A percentile compares a stretch with the other conserved stretches of the same genome.
Evolutionary conservation across 2,329 filamentous ascomycete species (phyloP).

Genomic region (Aureobasidium mangrovei): DNA sequence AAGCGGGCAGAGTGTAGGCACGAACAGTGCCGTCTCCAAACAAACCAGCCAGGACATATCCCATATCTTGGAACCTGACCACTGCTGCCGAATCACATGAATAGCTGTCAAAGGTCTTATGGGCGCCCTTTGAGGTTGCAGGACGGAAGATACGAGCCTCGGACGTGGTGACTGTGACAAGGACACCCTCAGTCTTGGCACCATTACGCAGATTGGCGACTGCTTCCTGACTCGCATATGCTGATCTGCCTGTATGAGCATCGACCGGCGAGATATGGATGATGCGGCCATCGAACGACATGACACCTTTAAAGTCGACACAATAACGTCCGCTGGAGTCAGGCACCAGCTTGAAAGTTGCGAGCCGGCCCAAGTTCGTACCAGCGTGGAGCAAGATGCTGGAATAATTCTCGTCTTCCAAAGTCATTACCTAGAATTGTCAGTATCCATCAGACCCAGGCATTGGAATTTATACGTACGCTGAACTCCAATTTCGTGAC

Average conservation of each 20-base stretch:
- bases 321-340: constrained; percentile 59
- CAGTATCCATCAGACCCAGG: neutral
- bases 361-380: constrained; percentile 72
- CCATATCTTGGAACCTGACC: constrained; percentile 60
- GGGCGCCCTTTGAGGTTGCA: constrained; percentile 76
- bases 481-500: constrained; percentile 80
- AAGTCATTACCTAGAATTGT: constrained; percentile 54
- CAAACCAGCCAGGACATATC: constrained; percentile 70
- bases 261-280: constrained; percentile 73
- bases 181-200: constrained; percentile 64
- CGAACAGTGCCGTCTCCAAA: constrained; percentile 76
- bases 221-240: constrained; percentile 62
- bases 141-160: constrained; percentile 86
- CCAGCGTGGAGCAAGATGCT: constrained; percentile 90
- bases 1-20: constrained; percentile 75
- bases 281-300: constrained; percentile 56
- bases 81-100: constrained; percentile 76
- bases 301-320: constrained; percentile 61
- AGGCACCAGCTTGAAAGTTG: constrained; percentile 85
- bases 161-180: constrained; percentile 65
- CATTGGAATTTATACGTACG: constrained; percentile 28
- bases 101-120: constrained; percentile 76
- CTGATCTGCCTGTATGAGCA: constrained; percentile 65
- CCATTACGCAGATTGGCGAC: constrained; percentile 73
- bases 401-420: constrained; percentile 90